A percentile compares a stretch with the other conserved stretches of the same genome.
Conservation (phyloP, 768 basidiomycete genomes). For the Boletus insuetus region DNA sequence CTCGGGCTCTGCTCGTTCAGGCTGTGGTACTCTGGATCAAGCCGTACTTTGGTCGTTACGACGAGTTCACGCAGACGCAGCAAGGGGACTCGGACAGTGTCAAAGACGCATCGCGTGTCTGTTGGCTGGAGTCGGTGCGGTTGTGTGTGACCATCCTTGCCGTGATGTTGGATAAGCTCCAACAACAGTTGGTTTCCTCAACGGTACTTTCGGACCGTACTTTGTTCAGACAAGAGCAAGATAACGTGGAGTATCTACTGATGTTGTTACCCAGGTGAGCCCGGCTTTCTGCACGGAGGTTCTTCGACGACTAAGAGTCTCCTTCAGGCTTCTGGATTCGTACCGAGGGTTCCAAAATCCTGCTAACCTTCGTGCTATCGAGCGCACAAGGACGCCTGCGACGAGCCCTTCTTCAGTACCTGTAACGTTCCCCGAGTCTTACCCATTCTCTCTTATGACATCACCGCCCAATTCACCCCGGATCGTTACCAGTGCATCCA, state of each 20-base stretch:
- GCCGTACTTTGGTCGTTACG: slow-evolving; percentile 89
- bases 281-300: background rate
- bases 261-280: slow-evolving; percentile 78
- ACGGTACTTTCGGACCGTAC: slow-evolving; percentile 57
- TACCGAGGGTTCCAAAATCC: slow-evolving; percentile 80
- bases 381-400: slow-evolving; percentile 58
- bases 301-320: slow-evolving; percentile 5
- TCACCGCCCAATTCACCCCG: slow-evolving; percentile 56
- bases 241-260: slow-evolving; percentile 85
- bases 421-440: slow-evolving; percentile 89
- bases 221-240: slow-evolving; percentile 76
- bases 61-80: slow-evolving; percentile 68
- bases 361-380: slow-evolving; percentile 64
- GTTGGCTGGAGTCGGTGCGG: slow-evolving; percentile 89
- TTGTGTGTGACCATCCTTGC: slow-evolving; percentile 87
- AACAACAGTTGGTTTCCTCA: slow-evolving; percentile 73
- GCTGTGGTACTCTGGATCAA: slow-evolving; percentile 92
- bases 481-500: slow-evolving; percentile 39
- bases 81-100: slow-evolving; percentile 63
- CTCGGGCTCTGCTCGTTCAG: slow-evolving; percentile 79
- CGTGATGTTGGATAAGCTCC: slow-evolving; percentile 86
- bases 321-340: slow-evolving; percentile 73
- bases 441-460: slow-evolving; percentile 83
- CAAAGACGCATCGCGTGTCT: slow-evolving; percentile 73
- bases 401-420: slow-evolving; percentile 60